Evolutionary conservation across 2,329 filamentous ascomycete species (phyloP), one percentile per base, ranked within the genome.

Genomic region (Verticillium isaacii): DNA sequence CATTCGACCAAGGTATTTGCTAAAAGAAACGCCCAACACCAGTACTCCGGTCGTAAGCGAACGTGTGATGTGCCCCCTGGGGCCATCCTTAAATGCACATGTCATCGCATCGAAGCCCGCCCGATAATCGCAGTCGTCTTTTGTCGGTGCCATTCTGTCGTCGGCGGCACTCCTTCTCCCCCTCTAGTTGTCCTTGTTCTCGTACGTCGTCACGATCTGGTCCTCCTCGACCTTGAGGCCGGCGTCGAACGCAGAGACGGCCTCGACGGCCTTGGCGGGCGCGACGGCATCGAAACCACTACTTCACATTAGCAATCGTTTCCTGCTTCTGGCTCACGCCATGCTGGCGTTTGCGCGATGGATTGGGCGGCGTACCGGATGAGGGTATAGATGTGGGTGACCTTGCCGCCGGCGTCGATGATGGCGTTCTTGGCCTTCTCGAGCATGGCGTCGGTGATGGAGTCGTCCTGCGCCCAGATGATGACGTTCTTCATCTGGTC

Each of bases 241-340:
- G 36, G 77, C 73, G 60, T 80, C 86, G 77, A 85, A 80, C 1
- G 85, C 78, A 67, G 88, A 84, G 34, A 97, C 84, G 5, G 81
- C 82, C 63, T 91, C 82, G 61, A 96, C 80, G 23, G 87, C 83
- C 68, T 87, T 86, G 62, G 85, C 85, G 1, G 92, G 87, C 37
- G 89, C 88, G 65, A 89, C 86, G 59, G 89, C 90, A 36, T 91
- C 86, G 73, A 96, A 95, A 56, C 89, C 92, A 78, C 91, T 95
- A 64, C 32, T 32, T 50, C 19, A 14, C 23, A 19, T 50, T 50
- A 50, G 45, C 45, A 9, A 50, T 25, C 45, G 1, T 25, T 11
- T 14, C 45, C n/a, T 12, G n/a, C 11, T 19, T n/a, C 45, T 41
- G 37, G 37, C 12, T 9, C 11, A 25, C 19, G 25, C 41, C 55